A percentile compares a stretch with the other conserved stretches of the same genome.
These are phyloP conservation scores for Pythium folliculosum DNA, from an alignment of 352 stramenopile genomes.

Conservation along the genomic window DNA sequence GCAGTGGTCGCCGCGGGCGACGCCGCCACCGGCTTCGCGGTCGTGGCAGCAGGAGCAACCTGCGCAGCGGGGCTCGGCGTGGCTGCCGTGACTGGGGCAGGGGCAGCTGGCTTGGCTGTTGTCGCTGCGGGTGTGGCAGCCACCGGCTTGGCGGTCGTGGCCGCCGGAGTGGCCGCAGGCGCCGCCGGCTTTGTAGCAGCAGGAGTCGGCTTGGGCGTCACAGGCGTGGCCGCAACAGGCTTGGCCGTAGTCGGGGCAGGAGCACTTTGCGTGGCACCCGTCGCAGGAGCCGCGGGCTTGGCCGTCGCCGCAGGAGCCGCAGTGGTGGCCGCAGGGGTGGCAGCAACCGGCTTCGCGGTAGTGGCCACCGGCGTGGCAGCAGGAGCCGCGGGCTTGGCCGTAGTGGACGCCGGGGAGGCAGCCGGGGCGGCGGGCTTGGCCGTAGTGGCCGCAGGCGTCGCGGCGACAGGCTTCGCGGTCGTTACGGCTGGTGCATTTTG, in stretches of 20 bases:
- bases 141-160: conserved; percentile 4
- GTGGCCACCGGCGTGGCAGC: not conserved
- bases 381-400: not conserved
- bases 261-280: not conserved
- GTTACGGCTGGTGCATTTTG: no score
- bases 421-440: not conserved
- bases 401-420: not conserved
- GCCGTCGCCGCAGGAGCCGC: not conserved
- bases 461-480: no score
- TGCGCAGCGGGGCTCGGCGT: not conserved
- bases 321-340: not conserved
- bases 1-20: not conserved
- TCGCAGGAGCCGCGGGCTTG: not conserved
- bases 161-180: not conserved
- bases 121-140: no score
- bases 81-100: conserved; percentile 1
- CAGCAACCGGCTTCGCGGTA: not conserved
- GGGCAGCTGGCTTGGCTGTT: not conserved
- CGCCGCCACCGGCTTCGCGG: not conserved
- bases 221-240: not conserved
- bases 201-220: conserved; percentile 6
- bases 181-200: not conserved
- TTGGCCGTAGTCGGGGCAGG: not conserved
- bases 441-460: no score
- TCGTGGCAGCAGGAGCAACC: not conserved